Conservation (phyloP, 495 filamentous ascomycete genomes). For the Bacidia rubella region DNA sequence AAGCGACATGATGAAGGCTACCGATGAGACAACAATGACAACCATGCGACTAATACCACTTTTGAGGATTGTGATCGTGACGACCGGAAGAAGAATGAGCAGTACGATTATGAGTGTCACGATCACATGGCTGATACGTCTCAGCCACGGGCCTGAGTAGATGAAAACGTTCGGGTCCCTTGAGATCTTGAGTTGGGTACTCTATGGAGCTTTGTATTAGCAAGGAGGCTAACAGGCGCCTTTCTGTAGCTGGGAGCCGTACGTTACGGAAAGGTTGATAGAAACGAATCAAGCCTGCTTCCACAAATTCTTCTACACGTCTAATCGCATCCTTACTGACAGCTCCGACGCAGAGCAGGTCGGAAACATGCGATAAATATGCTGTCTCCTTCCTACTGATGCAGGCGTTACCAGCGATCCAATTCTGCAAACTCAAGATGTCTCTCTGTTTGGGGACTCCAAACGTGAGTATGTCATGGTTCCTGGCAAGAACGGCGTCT, state of each 20-base stretch:
- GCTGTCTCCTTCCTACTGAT: neutral
- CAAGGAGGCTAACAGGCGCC: neutral
- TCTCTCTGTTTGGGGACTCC: neutral
- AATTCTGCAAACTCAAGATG: neutral
- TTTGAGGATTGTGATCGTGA: neutral
- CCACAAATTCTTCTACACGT: neutral
- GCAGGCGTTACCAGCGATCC: neutral
- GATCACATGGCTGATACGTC: neutral
- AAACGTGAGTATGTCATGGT: neutral
- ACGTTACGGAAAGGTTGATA: neutral
- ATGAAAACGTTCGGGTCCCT: neutral
- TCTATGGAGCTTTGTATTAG: neutral
- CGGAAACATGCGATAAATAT: neutral
- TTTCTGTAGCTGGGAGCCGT: neutral
- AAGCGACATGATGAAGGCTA: neutral
- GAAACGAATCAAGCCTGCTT: neutral
- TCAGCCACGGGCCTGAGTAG: neutral
- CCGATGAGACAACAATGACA: neutral
- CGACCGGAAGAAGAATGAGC: neutral
- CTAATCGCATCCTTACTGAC: neutral
- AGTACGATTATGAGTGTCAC: neutral
- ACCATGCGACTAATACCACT: neutral
- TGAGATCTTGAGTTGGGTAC: neutral
- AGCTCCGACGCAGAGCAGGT: neutral
- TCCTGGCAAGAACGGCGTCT: neutral